phyloP scores from a whole-genome alignment of 2,329 filamentous ascomycete species.

The Neophaeococcomyces aloes region DNA sequence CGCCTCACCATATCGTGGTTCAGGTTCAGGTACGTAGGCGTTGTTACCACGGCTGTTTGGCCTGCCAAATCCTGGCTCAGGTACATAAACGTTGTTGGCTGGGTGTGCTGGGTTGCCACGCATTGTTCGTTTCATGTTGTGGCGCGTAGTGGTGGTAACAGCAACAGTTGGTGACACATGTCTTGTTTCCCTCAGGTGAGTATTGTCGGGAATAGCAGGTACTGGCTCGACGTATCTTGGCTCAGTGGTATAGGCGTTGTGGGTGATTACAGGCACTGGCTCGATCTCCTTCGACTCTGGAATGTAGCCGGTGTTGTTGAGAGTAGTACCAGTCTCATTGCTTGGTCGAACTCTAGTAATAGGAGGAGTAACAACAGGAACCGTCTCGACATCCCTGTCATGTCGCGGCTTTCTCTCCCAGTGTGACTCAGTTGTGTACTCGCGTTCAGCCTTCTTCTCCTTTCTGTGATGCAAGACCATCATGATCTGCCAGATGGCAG shows the following conservation, averaged over 20 bases:
- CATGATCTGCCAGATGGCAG: conserved; percentile 56
- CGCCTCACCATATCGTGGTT: no score
- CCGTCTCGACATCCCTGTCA: conserved; percentile 34
- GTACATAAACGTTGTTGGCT: no score
- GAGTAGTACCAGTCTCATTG: conserved; percentile 42
- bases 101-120: no score
- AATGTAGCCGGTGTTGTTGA: conserved; percentile 29
- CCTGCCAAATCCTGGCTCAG: no score
- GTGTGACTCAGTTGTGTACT: conserved; percentile 54
- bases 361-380: conserved; percentile 26
- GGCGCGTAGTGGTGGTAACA: no score
- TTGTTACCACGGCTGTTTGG: no score
- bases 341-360: conserved; percentile 30
- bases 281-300: conserved; percentile 26
- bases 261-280: conserved; percentile 21
- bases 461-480: conserved; percentile 62
- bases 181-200: no score
- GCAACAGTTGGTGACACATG: no score
- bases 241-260: no score
- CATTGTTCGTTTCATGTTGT: no score
- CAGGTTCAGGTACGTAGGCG: no score
- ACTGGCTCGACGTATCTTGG: not conserved
- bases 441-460: conserved; percentile 62
- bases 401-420: conserved; percentile 25
- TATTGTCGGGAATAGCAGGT: no score